A percentile compares a stretch with the other conserved stretches of the same genome.
Evolutionary conservation across 345 rosid genomes (phyloP).

Genomic region (Ricinus communis): DNA sequence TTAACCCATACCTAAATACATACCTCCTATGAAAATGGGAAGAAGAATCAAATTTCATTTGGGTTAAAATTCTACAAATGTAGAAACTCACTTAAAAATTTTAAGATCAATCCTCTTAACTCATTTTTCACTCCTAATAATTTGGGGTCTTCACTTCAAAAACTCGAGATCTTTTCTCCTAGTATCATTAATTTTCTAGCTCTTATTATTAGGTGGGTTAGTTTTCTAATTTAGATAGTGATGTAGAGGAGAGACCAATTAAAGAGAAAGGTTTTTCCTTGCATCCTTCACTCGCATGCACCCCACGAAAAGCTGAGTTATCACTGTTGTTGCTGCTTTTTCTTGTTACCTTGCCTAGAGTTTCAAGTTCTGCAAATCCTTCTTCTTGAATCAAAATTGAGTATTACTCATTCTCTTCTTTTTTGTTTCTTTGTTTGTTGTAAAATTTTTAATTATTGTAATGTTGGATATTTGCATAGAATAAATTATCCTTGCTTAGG

Average conservation of each 20-base stretch:
- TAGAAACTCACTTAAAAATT: constrained; percentile 78
- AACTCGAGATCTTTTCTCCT: constrained; percentile 84
- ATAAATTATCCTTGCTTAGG: constrained; percentile 30
- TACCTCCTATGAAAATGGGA: constrained; percentile 91
- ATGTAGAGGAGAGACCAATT: constrained; percentile 74
- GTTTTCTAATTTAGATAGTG: constrained; percentile 57
- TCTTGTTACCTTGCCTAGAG: constrained; percentile 81
- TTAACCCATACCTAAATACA: constrained; percentile 86
- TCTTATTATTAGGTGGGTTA: constrained; percentile 81
- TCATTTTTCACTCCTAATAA: constrained; percentile 45
- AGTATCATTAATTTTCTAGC: constrained; percentile 88
- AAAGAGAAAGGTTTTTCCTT: constrained; percentile 84
- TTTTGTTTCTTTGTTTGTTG: constrained; percentile 17
- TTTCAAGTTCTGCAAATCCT: constrained; percentile 62
- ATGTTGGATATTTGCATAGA: constrained; percentile 34
- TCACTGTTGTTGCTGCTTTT: constrained; percentile 83
- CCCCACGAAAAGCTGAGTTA: constrained; percentile 78
- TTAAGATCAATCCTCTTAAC: constrained; percentile 77
- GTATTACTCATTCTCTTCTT: background rate
- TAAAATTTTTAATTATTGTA: constrained; percentile 43
- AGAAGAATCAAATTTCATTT: constrained; percentile 54
- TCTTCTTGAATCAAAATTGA: constrained; percentile 28
- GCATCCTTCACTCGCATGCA: constrained; percentile 82
- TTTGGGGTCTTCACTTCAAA: constrained; percentile 66
- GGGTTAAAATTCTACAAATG: constrained; percentile 92